phyloP scores from a whole-genome alignment of 805 yeast genomes.

The Lipomyces chichibuensis region DNA sequence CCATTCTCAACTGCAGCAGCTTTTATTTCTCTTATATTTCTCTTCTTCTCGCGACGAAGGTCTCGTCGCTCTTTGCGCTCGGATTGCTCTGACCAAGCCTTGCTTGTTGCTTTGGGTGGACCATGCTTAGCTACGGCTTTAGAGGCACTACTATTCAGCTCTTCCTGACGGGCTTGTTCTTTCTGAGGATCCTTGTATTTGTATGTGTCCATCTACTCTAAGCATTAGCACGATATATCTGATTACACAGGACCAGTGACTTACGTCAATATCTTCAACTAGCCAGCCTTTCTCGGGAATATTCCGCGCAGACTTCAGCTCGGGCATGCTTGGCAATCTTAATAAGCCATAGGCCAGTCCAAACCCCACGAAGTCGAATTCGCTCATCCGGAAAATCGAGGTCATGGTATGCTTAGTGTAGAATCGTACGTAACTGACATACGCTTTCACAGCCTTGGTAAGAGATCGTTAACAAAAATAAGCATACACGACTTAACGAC shows the following conservation, averaged over 20 bases:
- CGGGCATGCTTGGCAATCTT: slow-evolving; percentile 95
- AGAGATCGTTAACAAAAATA: neutral
- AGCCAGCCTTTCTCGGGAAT: slow-evolving; percentile 80
- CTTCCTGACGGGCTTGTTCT: slow-evolving; percentile 65
- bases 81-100: slow-evolving; percentile 78
- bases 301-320: slow-evolving; percentile 49
- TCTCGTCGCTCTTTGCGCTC: slow-evolving; percentile 64
- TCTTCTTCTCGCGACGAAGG: slow-evolving; percentile 68
- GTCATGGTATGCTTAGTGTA: slow-evolving; percentile 86
- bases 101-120: slow-evolving; percentile 42
- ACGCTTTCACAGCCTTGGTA: slow-evolving; percentile 63
- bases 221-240: neutral
- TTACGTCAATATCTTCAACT: slow-evolving; percentile 55
- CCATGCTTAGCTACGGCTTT: slow-evolving; percentile 41
- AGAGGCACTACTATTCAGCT: slow-evolving; percentile 49
- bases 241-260: neutral
- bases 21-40: slow-evolving; percentile 56
- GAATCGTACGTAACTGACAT: slow-evolving; percentile 78
- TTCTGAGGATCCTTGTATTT: slow-evolving; percentile 64
- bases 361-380: slow-evolving; percentile 69
- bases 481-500: slow-evolving; percentile 23
- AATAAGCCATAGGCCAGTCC: slow-evolving; percentile 79
- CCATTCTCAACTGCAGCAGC: slow-evolving; percentile 49
- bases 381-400: slow-evolving; percentile 77
- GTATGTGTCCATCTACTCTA: slow-evolving; percentile 57